Base-by-base conservation (phyloP, 2,329 filamentous ascomycete genomes). In the Microdochium bolleyi region DNA sequence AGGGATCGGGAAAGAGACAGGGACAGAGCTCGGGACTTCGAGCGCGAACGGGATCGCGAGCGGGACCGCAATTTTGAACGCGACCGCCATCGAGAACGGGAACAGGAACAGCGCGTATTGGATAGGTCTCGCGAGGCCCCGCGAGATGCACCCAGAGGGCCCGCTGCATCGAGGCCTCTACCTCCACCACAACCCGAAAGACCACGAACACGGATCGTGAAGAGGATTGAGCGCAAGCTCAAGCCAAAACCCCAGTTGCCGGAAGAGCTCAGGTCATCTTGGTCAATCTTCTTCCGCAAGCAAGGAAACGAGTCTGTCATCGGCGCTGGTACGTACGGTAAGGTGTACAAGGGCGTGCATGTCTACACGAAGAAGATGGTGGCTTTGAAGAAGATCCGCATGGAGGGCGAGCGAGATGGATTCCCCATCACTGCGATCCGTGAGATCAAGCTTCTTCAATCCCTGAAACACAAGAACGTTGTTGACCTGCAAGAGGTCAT, bases 271-370 rank as follows among this genome's bases (percentile, higher is more conserved):
- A 82, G 84, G 11, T 74, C 78, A 5, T 95, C 92, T 0, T 87
- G 92, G 48, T 96, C 92, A 0, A 91, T 97, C 3, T 97, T 95
- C 69, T 96, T 87, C 71, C 81, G 92, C 57, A 97, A 96, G 66
- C 92, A 92, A 1, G 92, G 92, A n/a, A 96, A 97, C 61, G 92
- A 95, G 66, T 97, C 92, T 0, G 92, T 97, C 0, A 87, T 97
- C 21, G 92, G 92, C 16, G 95, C 92, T 46, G 92, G 92, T 11
- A 97, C 92, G 0, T 97, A 96, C 62, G 94, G 90, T 51, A 95
- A 95, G 68, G 91, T 96, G 3, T 96, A 95, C 76, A 95, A 95
- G 67, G 91, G 84, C n/a, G 75, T 91, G 9, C 90, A 96, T 63
- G 89, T 94, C n/a, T 95, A 95, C 65, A 95, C 89, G 1, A 88